Evolutionary conservation across 768 basidiomycete species (phyloP), one percentile per base, ranked within the genome.

Genomic region (Boletus pseudopeckii): DNA sequence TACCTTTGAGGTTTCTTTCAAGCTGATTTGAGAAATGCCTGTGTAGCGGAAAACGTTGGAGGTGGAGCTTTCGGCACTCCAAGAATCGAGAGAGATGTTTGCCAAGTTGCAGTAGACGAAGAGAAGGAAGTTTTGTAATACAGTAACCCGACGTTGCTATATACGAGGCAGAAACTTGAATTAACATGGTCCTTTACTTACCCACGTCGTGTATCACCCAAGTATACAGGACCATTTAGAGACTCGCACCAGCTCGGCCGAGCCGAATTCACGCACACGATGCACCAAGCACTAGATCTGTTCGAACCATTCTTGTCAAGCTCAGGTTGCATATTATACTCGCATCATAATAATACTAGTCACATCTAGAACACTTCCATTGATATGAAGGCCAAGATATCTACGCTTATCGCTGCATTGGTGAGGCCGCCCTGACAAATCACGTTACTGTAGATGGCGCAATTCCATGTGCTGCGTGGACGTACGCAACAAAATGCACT

Each of bases 51-150:
- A 59, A 18, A 61, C 86, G 2, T 62, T 88, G 34, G 87, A 94
- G 61, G 86, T 86, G 13, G 94, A 97, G 66, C 81, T 93, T 48
- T 72, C 82, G 36, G 86, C 87, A 7, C 69, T 95, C 28, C 80
- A 84, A 59, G 71, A 77, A 45, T 86, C 88, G 26, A 86, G 82
- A 65, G 78, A 81, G 60, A 89, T 89, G 83, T 95, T 96, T 70
- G 72, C 76, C 10, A 80, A 81, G 62, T 67, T 91, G 52, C 85
- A 84, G 65, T 84, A 65, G 44, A 45, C 11, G 10, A 2, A 36
- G 28, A 46, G 33, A 15, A 15, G 14, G n/a, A 38, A 34, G 43
- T 26, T 5, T 5, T 7, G 24, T 33, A 26, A 28, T 41, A 34
- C n/a, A n/a, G 15, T 37, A 7, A 17, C 20, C 14, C 4, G 53